Evolutionary conservation across 768 basidiomycete genomes (phyloP).

Genomic region (Suillus brevipes): DNA sequence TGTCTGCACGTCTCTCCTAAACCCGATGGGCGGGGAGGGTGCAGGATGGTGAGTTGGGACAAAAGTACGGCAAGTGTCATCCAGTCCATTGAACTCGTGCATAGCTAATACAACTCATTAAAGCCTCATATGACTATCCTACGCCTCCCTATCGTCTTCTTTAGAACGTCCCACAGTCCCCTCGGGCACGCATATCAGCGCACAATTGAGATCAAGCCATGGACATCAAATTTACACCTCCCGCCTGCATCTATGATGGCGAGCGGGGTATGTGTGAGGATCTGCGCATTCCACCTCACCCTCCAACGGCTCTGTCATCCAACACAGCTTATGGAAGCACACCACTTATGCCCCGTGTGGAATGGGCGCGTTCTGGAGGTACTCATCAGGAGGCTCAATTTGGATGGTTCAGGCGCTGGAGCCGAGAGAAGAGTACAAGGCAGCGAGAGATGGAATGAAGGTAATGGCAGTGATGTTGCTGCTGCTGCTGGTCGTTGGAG

Average conservation of each 20-base stretch:
- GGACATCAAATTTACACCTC: constrained; percentile 46
- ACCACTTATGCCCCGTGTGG: too few relatives aligned
- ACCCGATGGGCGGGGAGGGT: constrained; percentile 13
- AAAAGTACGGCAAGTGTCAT: constrained; percentile 43
- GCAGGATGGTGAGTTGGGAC: constrained; percentile 51
- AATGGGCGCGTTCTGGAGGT: too few relatives aligned
- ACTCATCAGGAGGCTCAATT: too few relatives aligned
- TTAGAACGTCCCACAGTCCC: constrained; percentile 25
- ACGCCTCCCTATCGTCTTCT: not conserved
- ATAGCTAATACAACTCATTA: constrained; percentile 5
- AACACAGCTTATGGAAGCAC: too few relatives aligned
- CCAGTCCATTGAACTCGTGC: not conserved
- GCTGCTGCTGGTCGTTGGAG: too few relatives aligned
- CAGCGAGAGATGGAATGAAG: not conserved
- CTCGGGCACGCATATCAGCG: constrained; percentile 41
- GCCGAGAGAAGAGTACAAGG: too few relatives aligned
- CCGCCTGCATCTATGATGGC: constrained; percentile 49
- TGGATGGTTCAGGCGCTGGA: too few relatives aligned
- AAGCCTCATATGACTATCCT: constrained; percentile 35
- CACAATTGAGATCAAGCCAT: constrained; percentile 56
- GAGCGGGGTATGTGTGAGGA: constrained; percentile 16
- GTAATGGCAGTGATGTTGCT: too few relatives aligned
- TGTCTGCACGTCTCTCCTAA: constrained; percentile 40
- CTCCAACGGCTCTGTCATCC: not conserved
- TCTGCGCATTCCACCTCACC: too few relatives aligned